Evolutionary conservation across 2,329 filamentous ascomycete species (phyloP).

Genomic region (Phaeosphaeria sp.): DNA sequence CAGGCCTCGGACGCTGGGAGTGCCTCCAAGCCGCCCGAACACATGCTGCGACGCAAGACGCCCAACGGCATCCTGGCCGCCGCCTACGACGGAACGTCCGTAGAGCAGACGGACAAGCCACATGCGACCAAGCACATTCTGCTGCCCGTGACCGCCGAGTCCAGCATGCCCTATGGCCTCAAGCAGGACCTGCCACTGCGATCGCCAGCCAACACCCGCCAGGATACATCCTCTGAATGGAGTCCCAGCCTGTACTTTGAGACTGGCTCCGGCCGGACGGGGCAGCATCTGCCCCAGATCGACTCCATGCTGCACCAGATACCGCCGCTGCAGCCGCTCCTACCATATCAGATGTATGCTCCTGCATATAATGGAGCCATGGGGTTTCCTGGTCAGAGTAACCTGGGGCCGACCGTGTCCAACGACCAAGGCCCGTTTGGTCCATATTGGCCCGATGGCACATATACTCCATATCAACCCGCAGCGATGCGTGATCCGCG

Average conservation of each 20-base stretch:
- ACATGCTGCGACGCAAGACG: constrained; percentile 88
- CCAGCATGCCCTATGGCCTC: constrained; percentile 38
- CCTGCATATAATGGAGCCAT: constrained; percentile 40
- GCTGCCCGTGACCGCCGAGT: constrained; percentile 65
- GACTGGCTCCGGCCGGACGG: constrained; percentile 42
- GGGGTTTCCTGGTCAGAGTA: constrained; percentile 43
- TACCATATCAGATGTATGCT: constrained; percentile 59
- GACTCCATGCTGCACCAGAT: constrained; percentile 69
- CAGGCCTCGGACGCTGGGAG: constrained; percentile 33
- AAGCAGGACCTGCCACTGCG: constrained; percentile 48
- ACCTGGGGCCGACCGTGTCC: constrained; percentile 48
- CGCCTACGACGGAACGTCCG: constrained; percentile 85
- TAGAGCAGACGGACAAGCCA: constrained; percentile 74
- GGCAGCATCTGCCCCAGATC: constrained; percentile 59
- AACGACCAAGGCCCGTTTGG: constrained; percentile 51
- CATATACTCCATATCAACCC: constrained; percentile 49
- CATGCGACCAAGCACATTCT: constrained; percentile 85
- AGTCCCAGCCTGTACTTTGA: constrained; percentile 46
- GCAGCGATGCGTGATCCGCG: constrained; percentile 51
- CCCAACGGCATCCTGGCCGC: constrained; percentile 92
- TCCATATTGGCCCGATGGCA: constrained; percentile 52
- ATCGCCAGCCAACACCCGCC: constrained; percentile 31
- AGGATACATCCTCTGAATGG: constrained; percentile 38
- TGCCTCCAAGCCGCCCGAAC: constrained; percentile 61
- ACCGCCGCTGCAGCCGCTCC: constrained; percentile 60